Base-by-base conservation (phyloP, 257 asterid genomes). In the Penstemon eatonii region DNA sequence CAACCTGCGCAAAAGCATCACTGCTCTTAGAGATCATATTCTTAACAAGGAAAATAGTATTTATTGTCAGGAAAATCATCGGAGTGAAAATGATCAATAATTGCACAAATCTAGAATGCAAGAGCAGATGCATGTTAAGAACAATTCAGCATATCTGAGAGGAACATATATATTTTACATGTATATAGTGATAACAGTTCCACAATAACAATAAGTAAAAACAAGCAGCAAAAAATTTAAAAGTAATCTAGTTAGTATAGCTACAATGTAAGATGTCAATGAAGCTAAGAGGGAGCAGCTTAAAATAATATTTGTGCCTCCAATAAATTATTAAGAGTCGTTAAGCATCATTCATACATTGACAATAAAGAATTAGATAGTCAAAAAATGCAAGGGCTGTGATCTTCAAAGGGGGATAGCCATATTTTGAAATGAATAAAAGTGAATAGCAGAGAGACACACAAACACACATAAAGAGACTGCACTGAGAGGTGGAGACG, bases 1-100 rank as follows among this genome's bases (percentile, higher is more conserved):
- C 99, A 67, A 94, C 99, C 99, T 94, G 85, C 45, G 53, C 69
- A 77, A 66, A 49, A 10, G 18, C 53, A 75, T 44, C 56, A 47
- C 67, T 62, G 37, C 61, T 69, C 59, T 76, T 66, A 65, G 67
- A 63, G 13, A 56, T 36, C 38, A 61, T 6, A 25, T 39, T 10
- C 53, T 55, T 43, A 66, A 70, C 8, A 39, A 15, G 18, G 37
- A 9, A 46, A 70, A 38, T 12, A 8, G 18, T 12, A 64, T 37
- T 47, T 12, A 57, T 8, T 11, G 52, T 25, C 67, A 38, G 15
- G 33, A 44, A 37, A 62, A 62, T 7, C 37, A 78, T 15, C 39
- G 38, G 63, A 33, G 8, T 3, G 12, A 57, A 71, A 60, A 45
- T 6, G 41, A 60, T 6, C 6, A 18, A 49, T 75, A 9, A 51